A percentile compares a stretch with the other conserved stretches of the same genome.
phyloP scores from a whole-genome alignment of 148 eudicot genomes.

The Vaccinium myrtillus region DNA sequence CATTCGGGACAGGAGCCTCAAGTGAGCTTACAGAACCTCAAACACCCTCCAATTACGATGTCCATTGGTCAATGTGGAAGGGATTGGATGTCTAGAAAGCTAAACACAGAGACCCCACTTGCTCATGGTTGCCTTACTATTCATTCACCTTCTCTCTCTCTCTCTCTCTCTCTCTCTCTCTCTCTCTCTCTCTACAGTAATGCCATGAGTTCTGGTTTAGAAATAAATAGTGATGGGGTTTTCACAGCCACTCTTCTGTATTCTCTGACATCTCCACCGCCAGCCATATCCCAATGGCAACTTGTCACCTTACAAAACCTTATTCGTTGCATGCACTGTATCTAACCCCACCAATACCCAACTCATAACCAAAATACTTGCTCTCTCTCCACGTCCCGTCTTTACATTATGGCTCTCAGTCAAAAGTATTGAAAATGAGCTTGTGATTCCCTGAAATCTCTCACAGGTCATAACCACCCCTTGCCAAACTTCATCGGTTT shows the following conservation, averaged over 20 bases:
- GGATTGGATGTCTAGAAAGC: background rate
- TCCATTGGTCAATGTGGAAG: slow-evolving; percentile 1
- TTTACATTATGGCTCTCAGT: too few species aligned
- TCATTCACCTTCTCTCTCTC: background rate
- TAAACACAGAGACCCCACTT: slow-evolving; percentile 8
- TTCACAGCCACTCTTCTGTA: background rate
- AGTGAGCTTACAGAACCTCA: background rate
- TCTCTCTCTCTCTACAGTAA: background rate
- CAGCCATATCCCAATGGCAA: slow-evolving; percentile 12
- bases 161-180: background rate
- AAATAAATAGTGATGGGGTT: slow-evolving; percentile 15
- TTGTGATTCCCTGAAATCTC: background rate
- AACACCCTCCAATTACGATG: background rate
- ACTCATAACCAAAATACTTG: too few species aligned
- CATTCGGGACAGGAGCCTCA: background rate
- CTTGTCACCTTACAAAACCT: background rate
- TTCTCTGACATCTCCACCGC: slow-evolving; percentile 25
- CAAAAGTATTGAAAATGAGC: background rate
- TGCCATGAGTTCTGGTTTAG: background rate
- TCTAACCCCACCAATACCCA: background rate
- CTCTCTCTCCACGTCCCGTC: too few species aligned
- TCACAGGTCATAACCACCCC: background rate
- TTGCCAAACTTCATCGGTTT: background rate
- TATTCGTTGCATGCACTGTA: slow-evolving; percentile 19
- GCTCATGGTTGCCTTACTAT: background rate